These are phyloP conservation scores for Sugiyamaella xylanicola DNA, from an alignment of 1,139 yeast species.

Conservation along the genomic window DNA sequence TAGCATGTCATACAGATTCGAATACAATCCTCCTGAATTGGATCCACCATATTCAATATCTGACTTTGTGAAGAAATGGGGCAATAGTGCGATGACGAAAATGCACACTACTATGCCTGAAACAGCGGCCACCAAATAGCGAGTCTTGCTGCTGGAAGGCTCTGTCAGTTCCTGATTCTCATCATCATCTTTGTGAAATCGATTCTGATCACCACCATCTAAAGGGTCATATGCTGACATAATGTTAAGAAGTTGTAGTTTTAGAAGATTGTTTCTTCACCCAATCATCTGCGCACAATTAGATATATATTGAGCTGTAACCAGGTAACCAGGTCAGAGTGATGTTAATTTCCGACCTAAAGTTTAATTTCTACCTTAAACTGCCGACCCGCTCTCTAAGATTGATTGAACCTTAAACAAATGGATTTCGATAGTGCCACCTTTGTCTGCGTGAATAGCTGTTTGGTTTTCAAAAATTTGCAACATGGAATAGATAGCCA, in stretches of 20 bases:
- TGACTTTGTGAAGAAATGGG: neutral
- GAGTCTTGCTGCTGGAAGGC: neutral
- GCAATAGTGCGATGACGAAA: neutral
- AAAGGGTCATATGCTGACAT: neutral
- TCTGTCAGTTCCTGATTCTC: neutral
- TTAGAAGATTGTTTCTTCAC: too few relatives aligned
- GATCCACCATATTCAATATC: neutral
- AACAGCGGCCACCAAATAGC: neutral
- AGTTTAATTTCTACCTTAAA: neutral
- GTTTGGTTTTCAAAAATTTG: neutral
- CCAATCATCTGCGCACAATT: neutral
- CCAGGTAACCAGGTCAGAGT: neutral
- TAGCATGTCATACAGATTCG: slow-evolving; percentile 19
- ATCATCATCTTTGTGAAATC: neutral
- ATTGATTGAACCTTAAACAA: neutral
- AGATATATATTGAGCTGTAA: neutral
- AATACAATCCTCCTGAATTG: slow-evolving; percentile 9
- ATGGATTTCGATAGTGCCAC: neutral
- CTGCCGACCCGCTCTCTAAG: neutral
- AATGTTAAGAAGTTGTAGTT: neutral
- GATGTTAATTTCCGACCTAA: neutral
- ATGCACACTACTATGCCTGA: neutral
- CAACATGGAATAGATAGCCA: too few relatives aligned
- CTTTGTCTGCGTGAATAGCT: neutral
- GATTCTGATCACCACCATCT: neutral